A percentile compares a stretch with the other conserved stretches of the same genome.
Evolutionary conservation across 305 asterid species (phyloP).

Genomic region (Fraxinus velutina): DNA sequence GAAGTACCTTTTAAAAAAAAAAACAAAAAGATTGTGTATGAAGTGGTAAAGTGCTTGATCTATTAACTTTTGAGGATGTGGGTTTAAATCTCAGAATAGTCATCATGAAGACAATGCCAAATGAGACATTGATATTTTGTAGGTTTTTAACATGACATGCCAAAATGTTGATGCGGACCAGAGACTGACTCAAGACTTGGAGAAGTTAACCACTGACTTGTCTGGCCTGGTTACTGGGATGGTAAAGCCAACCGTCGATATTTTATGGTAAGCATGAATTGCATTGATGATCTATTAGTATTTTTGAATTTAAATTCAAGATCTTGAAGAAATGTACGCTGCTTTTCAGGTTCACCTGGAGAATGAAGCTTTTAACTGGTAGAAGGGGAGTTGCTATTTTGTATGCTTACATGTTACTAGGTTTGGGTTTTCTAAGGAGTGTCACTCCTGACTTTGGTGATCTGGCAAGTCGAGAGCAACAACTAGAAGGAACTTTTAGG

Average conservation of each 20-base stretch:
- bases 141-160: constrained; percentile 79
- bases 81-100: constrained; percentile 16
- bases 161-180: constrained; percentile 85
- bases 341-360: constrained; percentile 93
- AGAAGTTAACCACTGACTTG: constrained; percentile 85
- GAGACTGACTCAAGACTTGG: constrained; percentile 95
- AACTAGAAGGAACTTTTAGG: constrained; percentile 98
- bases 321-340: constrained; percentile 19
- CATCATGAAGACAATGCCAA: constrained; percentile 8
- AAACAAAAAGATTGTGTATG: not conserved
- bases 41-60: constrained; percentile 23
- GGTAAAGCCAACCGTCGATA: constrained; percentile 98
- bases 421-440: constrained; percentile 87
- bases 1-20: not conserved
- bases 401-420: constrained; percentile 94
- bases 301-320: constrained; percentile 11
- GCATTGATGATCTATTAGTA: constrained; percentile 21
- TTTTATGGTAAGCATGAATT: constrained; percentile 61
- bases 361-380: constrained; percentile 96
- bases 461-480: constrained; percentile 80
- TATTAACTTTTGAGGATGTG: constrained; percentile 4
- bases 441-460: constrained; percentile 95
- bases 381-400: constrained; percentile 81
- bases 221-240: constrained; percentile 98
- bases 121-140: constrained; percentile 24